These are phyloP conservation scores for Grifola frondosa DNA, from an alignment of 1,284 basidiomycete genomes.

Conservation along the genomic window DNA sequence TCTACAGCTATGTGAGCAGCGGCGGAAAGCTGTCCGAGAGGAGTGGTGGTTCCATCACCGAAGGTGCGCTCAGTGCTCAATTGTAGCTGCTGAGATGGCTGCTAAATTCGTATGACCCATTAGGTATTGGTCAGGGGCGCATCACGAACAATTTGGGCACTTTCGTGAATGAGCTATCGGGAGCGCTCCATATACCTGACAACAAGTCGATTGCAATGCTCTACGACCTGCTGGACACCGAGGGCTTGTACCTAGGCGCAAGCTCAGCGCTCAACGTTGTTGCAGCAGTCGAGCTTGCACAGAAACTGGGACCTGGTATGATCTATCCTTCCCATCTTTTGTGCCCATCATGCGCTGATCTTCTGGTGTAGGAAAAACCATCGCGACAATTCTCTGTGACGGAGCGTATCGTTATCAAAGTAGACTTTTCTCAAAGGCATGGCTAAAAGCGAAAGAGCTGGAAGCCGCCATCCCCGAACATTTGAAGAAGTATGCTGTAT, in stretches of 20 bases:
- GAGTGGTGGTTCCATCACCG: slow-evolving; percentile 91
- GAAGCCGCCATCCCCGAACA: slow-evolving; percentile 80
- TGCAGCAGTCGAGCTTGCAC: slow-evolving; percentile 87
- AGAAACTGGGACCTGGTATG: slow-evolving; percentile 80
- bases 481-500: slow-evolving; percentile 88
- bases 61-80: slow-evolving; percentile 57
- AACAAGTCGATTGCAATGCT: slow-evolving; percentile 92
- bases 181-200: slow-evolving; percentile 87
- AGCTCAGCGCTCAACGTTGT: slow-evolving; percentile 96
- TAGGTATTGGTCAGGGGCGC: slow-evolving; percentile 96
- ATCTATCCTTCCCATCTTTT: background rate
- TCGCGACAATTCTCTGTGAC: slow-evolving; percentile 92
- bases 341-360: slow-evolving; percentile 2
- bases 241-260: slow-evolving; percentile 96
- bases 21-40: slow-evolving; percentile 82
- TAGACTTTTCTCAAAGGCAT: slow-evolving; percentile 92
- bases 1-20: slow-evolving; percentile 84
- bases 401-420: slow-evolving; percentile 98
- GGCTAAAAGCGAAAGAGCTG: slow-evolving; percentile 86
- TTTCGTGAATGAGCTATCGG: slow-evolving; percentile 79
- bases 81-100: background rate
- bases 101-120: slow-evolving; percentile 8
- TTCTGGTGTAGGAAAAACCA: slow-evolving; percentile 62
- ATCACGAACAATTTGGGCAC: slow-evolving; percentile 93
- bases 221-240: slow-evolving; percentile 89